These are phyloP conservation scores for Escovopsis sp. DNA, from an alignment of 2,329 filamentous ascomycete genomes.

Conservation along the genomic window DNA sequence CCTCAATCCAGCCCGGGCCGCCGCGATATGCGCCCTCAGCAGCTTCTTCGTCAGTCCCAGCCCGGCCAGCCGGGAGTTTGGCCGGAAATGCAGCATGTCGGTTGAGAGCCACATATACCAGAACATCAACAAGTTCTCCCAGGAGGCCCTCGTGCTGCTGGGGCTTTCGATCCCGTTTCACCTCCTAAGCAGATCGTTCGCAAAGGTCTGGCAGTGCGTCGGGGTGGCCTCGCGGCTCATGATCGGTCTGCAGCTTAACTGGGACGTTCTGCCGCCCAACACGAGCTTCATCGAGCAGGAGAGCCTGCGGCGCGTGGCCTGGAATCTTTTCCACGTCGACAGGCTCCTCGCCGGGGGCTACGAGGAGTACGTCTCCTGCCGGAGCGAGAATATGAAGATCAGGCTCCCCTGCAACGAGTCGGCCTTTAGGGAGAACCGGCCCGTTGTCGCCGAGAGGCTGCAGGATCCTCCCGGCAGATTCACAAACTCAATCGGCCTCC, in stretches of 20 bases:
- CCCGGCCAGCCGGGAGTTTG: slow-evolving; percentile 20
- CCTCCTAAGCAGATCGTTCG: slow-evolving; percentile 21
- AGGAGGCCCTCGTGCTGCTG: slow-evolving; percentile 20
- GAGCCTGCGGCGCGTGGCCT: slow-evolving; percentile 21
- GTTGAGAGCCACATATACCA: slow-evolving; percentile 26
- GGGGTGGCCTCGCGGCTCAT: slow-evolving; percentile 22
- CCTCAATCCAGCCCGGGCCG: slow-evolving; percentile 20
- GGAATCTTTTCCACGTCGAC: slow-evolving; percentile 25
- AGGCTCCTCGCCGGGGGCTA: slow-evolving; percentile 25
- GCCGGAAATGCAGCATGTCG: slow-evolving; percentile 22
- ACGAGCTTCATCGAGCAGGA: slow-evolving; percentile 22
- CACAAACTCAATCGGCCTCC: slow-evolving; percentile 14
- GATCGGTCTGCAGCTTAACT: slow-evolving; percentile 25
- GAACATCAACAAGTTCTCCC: slow-evolving; percentile 23
- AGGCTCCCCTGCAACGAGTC: slow-evolving; percentile 21
- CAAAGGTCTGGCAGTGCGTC: slow-evolving; percentile 26
- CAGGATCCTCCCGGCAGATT: slow-evolving; percentile 15
- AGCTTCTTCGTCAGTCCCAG: slow-evolving; percentile 22
- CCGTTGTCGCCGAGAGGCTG: slow-evolving; percentile 17
- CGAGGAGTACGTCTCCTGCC: slow-evolving; percentile 24
- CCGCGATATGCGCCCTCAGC: slow-evolving; percentile 24
- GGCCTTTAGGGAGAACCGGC: slow-evolving; percentile 17
- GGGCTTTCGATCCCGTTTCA: slow-evolving; percentile 23
- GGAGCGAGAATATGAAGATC: slow-evolving; percentile 24
- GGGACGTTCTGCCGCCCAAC: slow-evolving; percentile 18